Conservation (phyloP, 1,284 basidiomycete genomes). For the Waitea zeae region DNA sequence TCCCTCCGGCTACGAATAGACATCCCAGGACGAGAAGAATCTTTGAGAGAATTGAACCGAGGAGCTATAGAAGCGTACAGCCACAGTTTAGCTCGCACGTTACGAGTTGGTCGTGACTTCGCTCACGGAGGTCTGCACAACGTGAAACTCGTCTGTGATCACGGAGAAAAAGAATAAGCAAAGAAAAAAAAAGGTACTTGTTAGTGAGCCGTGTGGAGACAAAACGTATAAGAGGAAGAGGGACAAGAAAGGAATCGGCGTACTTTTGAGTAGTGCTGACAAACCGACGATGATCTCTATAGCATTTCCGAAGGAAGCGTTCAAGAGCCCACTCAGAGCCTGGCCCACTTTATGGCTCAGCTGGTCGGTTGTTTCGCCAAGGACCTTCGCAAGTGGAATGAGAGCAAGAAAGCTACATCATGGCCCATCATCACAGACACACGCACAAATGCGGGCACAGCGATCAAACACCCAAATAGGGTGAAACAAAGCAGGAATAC, state of each 20-base stretch:
- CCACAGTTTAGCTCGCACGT: no score
- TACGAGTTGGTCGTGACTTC: no score
- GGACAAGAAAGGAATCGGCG: no score
- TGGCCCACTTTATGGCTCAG: conserved; percentile 65
- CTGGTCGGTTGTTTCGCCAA: conserved; percentile 81
- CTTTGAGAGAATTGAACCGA: conserved; percentile 81
- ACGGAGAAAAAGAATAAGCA: no score
- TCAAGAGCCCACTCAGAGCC: conserved; percentile 73
- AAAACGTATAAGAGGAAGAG: no score
- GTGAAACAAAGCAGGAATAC: no score
- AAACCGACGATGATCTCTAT: conserved; percentile 81
- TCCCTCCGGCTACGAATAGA: conserved; percentile 74
- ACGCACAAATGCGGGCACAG: no score
- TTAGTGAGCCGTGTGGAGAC: no score
- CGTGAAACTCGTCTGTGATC: conserved; percentile 64
- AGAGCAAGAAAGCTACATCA: conserved; percentile 82
- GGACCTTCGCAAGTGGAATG: conserved; percentile 70
- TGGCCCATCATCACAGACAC: no score
- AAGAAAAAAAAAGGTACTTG: no score
- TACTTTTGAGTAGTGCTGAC: conserved; percentile 70
- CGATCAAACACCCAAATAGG: no score
- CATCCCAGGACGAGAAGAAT: conserved; percentile 77
- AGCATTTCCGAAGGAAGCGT: conserved; percentile 72
- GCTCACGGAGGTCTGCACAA: conserved; percentile 75
- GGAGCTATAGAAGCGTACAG: conserved; percentile 42